phyloP scores from a whole-genome alignment of 2,329 filamentous ascomycete genomes.

The Biscogniauxia marginata region DNA sequence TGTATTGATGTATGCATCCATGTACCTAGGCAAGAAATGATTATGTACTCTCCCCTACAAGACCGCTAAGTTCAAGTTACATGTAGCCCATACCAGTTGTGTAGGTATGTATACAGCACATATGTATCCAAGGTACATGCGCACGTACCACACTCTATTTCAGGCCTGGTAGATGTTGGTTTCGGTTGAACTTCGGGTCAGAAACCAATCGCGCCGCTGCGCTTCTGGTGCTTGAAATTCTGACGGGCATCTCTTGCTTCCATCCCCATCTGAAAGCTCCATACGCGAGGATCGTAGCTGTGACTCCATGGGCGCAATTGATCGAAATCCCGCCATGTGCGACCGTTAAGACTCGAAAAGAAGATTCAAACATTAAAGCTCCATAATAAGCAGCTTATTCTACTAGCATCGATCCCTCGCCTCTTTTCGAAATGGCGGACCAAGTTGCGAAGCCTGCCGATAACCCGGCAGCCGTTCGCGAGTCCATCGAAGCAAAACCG shows the following conservation, averaged over 20 bases:
- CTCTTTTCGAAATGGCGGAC: constrained; percentile 21
- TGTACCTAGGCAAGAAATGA: too few relatives aligned
- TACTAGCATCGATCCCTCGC: neutral
- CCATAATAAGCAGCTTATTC: neutral
- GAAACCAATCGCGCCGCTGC: neutral
- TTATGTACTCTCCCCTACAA: too few relatives aligned
- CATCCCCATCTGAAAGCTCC: neutral
- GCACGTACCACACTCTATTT: neutral
- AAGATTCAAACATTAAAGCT: constrained; percentile 1
- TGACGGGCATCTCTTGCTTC: neutral
- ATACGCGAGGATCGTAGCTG: neutral
- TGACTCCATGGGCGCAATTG: constrained; percentile 8
- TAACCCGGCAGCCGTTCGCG: constrained; percentile 47
- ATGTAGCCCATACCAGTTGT: too few relatives aligned
- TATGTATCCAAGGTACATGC: too few relatives aligned
- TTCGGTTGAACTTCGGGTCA: neutral
- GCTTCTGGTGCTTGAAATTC: neutral
- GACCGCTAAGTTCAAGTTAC: too few relatives aligned
- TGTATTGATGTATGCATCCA: too few relatives aligned
- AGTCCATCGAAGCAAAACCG: constrained; percentile 49
- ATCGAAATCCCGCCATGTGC: neutral
- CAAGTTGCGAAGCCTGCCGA: constrained; percentile 34
- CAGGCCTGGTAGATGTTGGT: neutral
- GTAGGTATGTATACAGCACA: too few relatives aligned
- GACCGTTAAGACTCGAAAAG: neutral